Base-by-base conservation (phyloP, 768 basidiomycete species). In the Pilatotrama ljubarskyi region DNA sequence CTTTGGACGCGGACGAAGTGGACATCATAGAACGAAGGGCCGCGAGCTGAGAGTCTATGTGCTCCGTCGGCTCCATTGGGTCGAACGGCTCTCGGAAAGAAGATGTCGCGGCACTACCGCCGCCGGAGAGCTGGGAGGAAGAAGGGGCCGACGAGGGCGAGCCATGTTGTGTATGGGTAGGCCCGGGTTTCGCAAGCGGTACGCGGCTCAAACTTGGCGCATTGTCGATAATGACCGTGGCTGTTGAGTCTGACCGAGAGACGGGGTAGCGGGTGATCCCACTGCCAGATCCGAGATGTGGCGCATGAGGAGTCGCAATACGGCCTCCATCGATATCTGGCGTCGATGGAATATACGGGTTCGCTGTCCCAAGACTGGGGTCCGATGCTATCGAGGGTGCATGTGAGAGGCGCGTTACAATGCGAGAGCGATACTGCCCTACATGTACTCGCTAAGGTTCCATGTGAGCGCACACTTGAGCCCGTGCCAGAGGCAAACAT, bases 11-110 rank as follows among this genome's bases (percentile, higher is more conserved):
- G 51, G 54, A 38, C 3, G 61, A 58, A 1, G 56, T 52, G 48
- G 56, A 17, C 35, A 63, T 58, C 37, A 63, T 63, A 6, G 61
- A 58, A 1, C 61, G 61, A 6, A 63, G 56, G 11, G 56, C 61
- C 17, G 61, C 61, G n/a, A 63, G 61, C 37, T 58, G 61, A 10
- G 61, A 63, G 49, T 63, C 61, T n/a, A 63, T 53, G 56, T 63
- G 61, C 14, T 63, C 56, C 4, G 61, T 63, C 10, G 61, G 61
- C 44, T 63, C 51, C 61, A 63, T 63, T 1, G 61, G 61, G 47
- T 63, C 61, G 56, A 63, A 63, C 6, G 61, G 61, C 35, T 63
- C 61, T 46, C 57, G 56, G 46, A 58, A 51, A 1, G 61, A 18
- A 3, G 47, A 51, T 20, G 47, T n/a, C 9, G 46, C 14, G 11